A percentile compares a stretch with the other conserved stretches of the same genome.
Evolutionary conservation across 2,329 filamentous ascomycete species (phyloP).

Genomic region (Ophiosphaerella korrae): DNA sequence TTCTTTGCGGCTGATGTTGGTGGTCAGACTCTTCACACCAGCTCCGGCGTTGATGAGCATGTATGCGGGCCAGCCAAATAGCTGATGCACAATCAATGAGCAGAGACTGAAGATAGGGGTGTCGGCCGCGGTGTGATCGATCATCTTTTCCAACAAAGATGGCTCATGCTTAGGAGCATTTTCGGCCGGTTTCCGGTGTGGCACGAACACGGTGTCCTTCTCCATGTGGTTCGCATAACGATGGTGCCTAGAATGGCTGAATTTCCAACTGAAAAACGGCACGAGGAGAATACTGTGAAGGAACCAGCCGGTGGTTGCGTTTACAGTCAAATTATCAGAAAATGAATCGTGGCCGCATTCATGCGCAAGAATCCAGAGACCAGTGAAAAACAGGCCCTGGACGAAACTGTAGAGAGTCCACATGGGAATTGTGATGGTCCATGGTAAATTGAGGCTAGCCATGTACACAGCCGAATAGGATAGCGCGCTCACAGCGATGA

Average conservation of each 20-base stretch:
- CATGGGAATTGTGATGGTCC: slow-evolving; percentile 17
- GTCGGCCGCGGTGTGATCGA: slow-evolving; percentile 59
- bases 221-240: slow-evolving; percentile 70
- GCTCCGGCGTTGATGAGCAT: slow-evolving; percentile 60
- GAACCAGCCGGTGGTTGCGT: slow-evolving; percentile 66
- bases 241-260: slow-evolving; percentile 72
- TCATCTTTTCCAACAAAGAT: slow-evolving; percentile 17
- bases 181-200: slow-evolving; percentile 24
- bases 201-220: slow-evolving; percentile 59
- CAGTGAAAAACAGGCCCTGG: slow-evolving; percentile 69
- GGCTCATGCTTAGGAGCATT: slow-evolving; percentile 8
- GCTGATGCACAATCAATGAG: slow-evolving; percentile 65
- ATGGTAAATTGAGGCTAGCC: slow-evolving; percentile 18
- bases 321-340: slow-evolving; percentile 61
- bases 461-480: slow-evolving; percentile 22
- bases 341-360: slow-evolving; percentile 74
- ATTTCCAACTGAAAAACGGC: slow-evolving; percentile 76
- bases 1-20: slow-evolving; percentile 9
- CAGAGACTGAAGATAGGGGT: slow-evolving; percentile 62
- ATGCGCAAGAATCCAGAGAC: slow-evolving; percentile 70
- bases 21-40: slow-evolving; percentile 22
- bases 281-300: slow-evolving; percentile 70
- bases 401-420: slow-evolving; percentile 67
- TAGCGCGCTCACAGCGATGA: slow-evolving; percentile 22
- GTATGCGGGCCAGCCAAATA: slow-evolving; percentile 69